These are phyloP conservation scores for Lipomyces japonicus DNA, from an alignment of 805 yeast genomes.

Conservation along the genomic window DNA sequence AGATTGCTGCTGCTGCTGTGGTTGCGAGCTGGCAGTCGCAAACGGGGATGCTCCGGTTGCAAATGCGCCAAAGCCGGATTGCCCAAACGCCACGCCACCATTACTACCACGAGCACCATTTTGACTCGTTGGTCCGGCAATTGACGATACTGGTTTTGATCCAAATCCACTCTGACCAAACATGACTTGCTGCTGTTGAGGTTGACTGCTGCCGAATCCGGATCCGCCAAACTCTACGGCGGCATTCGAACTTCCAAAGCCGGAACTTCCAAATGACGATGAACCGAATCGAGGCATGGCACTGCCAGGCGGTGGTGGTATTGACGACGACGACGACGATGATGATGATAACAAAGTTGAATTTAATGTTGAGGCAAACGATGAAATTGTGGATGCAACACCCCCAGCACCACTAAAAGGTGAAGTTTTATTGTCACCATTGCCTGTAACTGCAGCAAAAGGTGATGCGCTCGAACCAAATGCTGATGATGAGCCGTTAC, in stretches of 20 bases:
- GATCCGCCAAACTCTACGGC: neutral
- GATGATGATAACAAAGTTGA: neutral
- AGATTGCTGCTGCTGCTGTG: too few species aligned
- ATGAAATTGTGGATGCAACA: slow-evolving; percentile 12
- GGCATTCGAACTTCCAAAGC: slow-evolving; percentile 1
- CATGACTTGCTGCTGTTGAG: too few species aligned
- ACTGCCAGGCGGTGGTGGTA: neutral
- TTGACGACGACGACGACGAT: slow-evolving; percentile 1
- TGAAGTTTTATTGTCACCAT: too few species aligned
- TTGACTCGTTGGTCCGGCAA: too few species aligned
- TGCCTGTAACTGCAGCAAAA: neutral
- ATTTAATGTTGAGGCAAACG: slow-evolving; percentile 6
- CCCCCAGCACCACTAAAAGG: neutral
- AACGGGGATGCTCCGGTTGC: neutral
- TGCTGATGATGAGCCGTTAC: neutral
- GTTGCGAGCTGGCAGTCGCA: too few species aligned
- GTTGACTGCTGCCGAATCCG: too few species aligned
- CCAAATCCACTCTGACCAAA: slow-evolving; percentile 8
- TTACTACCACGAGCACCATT: too few species aligned
- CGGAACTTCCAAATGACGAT: slow-evolving; percentile 4
- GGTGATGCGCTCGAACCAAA: neutral
- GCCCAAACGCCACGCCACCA: neutral
- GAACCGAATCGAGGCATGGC: neutral
- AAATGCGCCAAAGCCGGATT: neutral
- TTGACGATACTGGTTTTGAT: neutral